Evolutionary conservation across 2,329 filamentous ascomycete genomes (phyloP).

Genomic region (Sordariomycetes sp.): DNA sequence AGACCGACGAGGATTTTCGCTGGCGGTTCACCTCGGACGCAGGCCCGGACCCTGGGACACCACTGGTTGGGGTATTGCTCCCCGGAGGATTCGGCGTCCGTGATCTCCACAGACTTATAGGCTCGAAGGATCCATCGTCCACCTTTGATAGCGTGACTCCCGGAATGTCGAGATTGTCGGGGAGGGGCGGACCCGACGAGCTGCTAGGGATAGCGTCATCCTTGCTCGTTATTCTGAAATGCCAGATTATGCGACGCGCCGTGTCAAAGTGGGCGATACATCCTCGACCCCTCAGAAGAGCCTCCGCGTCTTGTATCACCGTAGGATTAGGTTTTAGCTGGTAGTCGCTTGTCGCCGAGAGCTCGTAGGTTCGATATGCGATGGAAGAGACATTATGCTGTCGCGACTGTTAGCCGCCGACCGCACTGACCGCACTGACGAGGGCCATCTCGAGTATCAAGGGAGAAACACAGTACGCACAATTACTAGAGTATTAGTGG

Average conservation of each 20-base stretch:
- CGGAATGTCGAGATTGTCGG: conserved; percentile 25
- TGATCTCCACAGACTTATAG: conserved; percentile 30
- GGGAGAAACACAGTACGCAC: conserved; percentile 21
- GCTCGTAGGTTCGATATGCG: conserved; percentile 41
- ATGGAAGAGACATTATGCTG: conserved; percentile 45
- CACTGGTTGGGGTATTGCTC: conserved; percentile 25
- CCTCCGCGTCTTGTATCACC: conserved; percentile 35
- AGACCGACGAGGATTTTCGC: neutral
- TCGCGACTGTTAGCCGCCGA: neutral
- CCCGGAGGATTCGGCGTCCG: conserved; percentile 23
- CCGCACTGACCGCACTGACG: neutral
- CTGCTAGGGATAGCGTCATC: conserved; percentile 14
- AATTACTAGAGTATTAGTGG: conserved; percentile 47
- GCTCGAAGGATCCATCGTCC: conserved; percentile 39
- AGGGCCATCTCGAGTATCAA: neutral
- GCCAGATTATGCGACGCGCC: conserved; percentile 36
- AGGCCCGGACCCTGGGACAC: neutral
- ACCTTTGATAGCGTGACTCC: conserved; percentile 27
- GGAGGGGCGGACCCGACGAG: conserved; percentile 13
- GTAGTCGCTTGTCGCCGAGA: conserved; percentile 16
- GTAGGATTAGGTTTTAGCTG: conserved; percentile 24
- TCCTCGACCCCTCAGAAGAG: conserved; percentile 34
- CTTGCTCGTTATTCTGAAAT: conserved; percentile 33
- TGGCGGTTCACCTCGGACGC: neutral
- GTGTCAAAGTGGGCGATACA: conserved; percentile 39